Evolutionary conservation across 139 green algal genomes (phyloP).

Genomic region (Coelastrella sp.): DNA sequence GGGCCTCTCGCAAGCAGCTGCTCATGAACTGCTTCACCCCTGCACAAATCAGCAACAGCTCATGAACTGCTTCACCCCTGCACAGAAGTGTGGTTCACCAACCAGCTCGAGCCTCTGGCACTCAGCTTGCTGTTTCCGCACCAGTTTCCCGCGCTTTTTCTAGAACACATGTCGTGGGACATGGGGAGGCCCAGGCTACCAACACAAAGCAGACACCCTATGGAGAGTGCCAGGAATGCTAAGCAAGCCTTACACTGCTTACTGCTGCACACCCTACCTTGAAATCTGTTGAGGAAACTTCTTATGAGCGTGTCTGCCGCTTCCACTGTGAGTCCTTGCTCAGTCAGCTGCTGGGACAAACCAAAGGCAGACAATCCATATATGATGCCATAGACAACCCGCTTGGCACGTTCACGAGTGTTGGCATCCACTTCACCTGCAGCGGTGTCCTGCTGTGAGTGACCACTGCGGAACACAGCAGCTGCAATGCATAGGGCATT

Average conservation of each 20-base stretch:
- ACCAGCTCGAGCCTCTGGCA: no score
- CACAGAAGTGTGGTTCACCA: background rate
- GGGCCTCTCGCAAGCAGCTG: slow-evolving; percentile 31
- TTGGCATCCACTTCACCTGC: background rate
- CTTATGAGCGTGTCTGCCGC: slow-evolving; percentile 52
- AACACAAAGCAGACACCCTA: no score
- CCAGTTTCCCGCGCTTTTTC: background rate
- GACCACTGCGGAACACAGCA: background rate
- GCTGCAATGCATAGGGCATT: background rate
- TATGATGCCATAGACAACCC: slow-evolving; percentile 73
- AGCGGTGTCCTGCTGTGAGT: background rate
- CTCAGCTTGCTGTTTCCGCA: no score
- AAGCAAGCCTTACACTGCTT: background rate
- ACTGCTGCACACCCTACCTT: background rate
- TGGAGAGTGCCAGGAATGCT: no score
- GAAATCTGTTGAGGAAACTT: slow-evolving; percentile 66
- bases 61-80: slow-evolving; percentile 61
- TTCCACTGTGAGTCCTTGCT: slow-evolving; percentile 37
- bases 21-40: slow-evolving; percentile 61
- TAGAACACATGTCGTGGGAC: background rate
- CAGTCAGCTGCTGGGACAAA: slow-evolving; percentile 18
- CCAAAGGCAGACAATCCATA: slow-evolving; percentile 51
- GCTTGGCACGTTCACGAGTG: slow-evolving; percentile 70
- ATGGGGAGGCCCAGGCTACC: no score
- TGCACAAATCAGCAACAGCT: background rate